These are phyloP conservation scores for Populus tremula DNA, from an alignment of 345 rosid species.

Conservation along the genomic window DNA sequence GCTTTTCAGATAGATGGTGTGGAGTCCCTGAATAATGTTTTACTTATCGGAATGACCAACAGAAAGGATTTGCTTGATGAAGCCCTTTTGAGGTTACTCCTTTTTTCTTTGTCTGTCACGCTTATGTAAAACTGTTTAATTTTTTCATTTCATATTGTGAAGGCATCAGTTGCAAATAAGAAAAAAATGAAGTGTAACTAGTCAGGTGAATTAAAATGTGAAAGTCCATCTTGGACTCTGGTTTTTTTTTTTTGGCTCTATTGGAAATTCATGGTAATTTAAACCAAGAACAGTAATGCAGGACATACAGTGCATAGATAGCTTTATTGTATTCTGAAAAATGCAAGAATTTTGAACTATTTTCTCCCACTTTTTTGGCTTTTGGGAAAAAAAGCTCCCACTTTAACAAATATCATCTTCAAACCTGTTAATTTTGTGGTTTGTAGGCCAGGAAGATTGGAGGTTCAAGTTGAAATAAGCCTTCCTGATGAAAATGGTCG, in stretches of 20 bases:
- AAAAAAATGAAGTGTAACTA: neutral
- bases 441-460: constrained; percentile 91
- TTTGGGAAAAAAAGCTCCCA: neutral
- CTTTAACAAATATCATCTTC: neutral
- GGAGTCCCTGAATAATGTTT: constrained; percentile 96
- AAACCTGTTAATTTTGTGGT: constrained; percentile 8
- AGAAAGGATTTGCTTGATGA: constrained; percentile 99
- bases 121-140: neutral
- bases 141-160: neutral
- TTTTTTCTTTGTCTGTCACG: constrained; percentile 12
- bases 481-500: constrained; percentile 99
- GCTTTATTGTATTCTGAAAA: neutral
- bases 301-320: neutral
- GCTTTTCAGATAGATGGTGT: constrained; percentile 96
- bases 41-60: constrained; percentile 99
- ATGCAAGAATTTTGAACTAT: neutral
- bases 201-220: neutral
- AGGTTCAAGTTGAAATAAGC: constrained; percentile 98
- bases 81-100: constrained; percentile 84
- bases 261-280: neutral
- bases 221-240: neutral
- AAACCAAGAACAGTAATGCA: neutral
- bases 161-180: constrained; percentile 6
- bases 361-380: neutral
- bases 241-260: neutral